Base-by-base conservation (phyloP, 495 filamentous ascomycete genomes). In the Lasiosphaeris hirsuta region DNA sequence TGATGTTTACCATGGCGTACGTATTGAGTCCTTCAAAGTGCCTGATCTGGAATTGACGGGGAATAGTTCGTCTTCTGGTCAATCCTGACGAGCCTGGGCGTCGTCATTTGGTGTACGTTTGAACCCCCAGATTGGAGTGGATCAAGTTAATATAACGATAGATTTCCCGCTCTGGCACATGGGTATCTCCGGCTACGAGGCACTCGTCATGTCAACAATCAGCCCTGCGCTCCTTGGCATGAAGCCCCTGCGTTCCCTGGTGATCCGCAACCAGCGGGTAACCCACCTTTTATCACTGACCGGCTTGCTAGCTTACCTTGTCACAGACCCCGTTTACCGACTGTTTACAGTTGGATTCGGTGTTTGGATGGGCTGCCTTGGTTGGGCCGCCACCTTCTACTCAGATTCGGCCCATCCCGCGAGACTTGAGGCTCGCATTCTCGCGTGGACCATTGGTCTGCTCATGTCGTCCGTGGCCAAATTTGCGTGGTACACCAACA, bases 111-210 rank as follows among this genome's bases (percentile, higher is more conserved):
- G 95, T 99, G 89, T 93, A 83, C 82, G 89, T 71, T 71, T 47
- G 6, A 38, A 11, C 11, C 38, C 7, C 19, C 10, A 9, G 50
- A 56, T 14, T 23, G 30, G 56, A 51, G 1, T 34, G 14, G 7
- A 7, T 49, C 17, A 30, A 1, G 11, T 43, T 47, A 39, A 47
- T 43, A 36, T 18, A 5, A 36, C n/a, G 4, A 2, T 59, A 92
- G 89, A 96, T 69, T 99, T 99, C 67, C 94, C 94, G 13, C 82
- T 99, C n/a, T 99, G 95, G 95, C 85, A 97, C 70, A 97, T 99
- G 95, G 95, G 95, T 56, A 92, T 99, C 58, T 99, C 95, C 7
- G 95, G 95, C 54, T 97, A 96, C 61, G 95, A 99, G 74, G 86
- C 86, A 23, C 78, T 93, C 58, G 84, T 99, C 69, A 84, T 96